Evolutionary conservation across 139 green algal species (phyloP).

Genomic region (Coccomyxa sp.): DNA sequence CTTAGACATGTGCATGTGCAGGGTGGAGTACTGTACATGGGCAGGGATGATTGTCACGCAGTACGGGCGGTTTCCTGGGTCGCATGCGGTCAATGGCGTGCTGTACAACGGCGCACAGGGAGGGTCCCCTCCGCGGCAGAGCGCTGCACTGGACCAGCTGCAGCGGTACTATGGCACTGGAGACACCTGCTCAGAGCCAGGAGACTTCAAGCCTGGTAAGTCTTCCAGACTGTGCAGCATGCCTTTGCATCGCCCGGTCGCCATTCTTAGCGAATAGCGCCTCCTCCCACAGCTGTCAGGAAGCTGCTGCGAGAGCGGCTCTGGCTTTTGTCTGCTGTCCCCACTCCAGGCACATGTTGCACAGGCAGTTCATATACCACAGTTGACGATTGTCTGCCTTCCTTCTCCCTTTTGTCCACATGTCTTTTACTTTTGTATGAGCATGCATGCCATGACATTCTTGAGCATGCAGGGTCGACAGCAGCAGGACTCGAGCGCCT

Average conservation of each 20-base stretch:
- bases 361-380: not conserved
- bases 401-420: no score
- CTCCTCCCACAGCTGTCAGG: no score
- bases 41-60: slow-evolving; percentile 61
- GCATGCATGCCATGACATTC: no score
- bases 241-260: no score
- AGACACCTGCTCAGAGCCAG: slow-evolving; percentile 10
- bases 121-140: not conserved
- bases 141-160: slow-evolving; percentile 30
- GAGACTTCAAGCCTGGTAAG: slow-evolving; percentile 6
- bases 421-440: not conserved
- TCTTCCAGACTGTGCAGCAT: not conserved
- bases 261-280: not conserved
- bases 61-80: slow-evolving; percentile 25
- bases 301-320: not conserved
- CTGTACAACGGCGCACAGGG: not conserved
- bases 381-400: not conserved
- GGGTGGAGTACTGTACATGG: slow-evolving; percentile 45
- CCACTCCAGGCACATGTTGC: not conserved
- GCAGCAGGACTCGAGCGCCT: slow-evolving; percentile 7
- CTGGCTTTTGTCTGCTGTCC: not conserved
- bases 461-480: not conserved
- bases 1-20: slow-evolving; percentile 2
- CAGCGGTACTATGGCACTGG: slow-evolving; percentile 33
- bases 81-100: not conserved